Base-by-base conservation (phyloP, 495 filamentous ascomycete genomes). In the Aspergillus heteromorphus region DNA sequence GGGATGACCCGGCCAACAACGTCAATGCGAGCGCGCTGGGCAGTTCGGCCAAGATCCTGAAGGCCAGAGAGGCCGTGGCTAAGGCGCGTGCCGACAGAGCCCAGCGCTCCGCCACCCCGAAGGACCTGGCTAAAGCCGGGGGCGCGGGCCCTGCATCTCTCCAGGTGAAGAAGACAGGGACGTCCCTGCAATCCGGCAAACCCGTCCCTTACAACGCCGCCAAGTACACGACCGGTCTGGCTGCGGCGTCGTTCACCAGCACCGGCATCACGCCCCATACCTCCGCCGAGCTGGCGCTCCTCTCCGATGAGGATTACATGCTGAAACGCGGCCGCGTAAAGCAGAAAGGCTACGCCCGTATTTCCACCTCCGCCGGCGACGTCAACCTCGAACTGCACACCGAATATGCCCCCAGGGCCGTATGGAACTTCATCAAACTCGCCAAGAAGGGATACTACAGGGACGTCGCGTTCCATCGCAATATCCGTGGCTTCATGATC, bases 401-500 rank as follows among this genome's bases (percentile, higher is more conserved):
- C 8, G 93, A 97, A 64, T 85, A 85, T 57, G 90, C 93, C 1
- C 93, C 93, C 0, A 85, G 85, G 56, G 91, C 93, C 4, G 93
- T 97, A 17, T 99, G 91, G 87, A 99, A 99, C 69, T 97, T 99
- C 69, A 79, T 93, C 40, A 85, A 88, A 48, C 77, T 99, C 8
- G 81, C 91, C 9, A 88, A 96, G 63, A 87, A 83, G 54, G 95
- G 92, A 0, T 95, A 96, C 72, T 99, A 97, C 74, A 83, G 81
- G 42, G 80, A 77, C 63, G 82, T 95, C 7, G 60, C 78, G 18
- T 97, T 97, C 65, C 93, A 99, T 68, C 84, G 93, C 48, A 95
- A 91, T 65, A 96, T 99, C 63, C 80, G 81, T 21, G 90, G 88
- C 55, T 99, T 99, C 69, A 99, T 99, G 93, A 88, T 97, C 53